These are phyloP conservation scores for Tetraselmis chui DNA, from an alignment of 139 green algal genomes.

Conservation along the genomic window DNA sequence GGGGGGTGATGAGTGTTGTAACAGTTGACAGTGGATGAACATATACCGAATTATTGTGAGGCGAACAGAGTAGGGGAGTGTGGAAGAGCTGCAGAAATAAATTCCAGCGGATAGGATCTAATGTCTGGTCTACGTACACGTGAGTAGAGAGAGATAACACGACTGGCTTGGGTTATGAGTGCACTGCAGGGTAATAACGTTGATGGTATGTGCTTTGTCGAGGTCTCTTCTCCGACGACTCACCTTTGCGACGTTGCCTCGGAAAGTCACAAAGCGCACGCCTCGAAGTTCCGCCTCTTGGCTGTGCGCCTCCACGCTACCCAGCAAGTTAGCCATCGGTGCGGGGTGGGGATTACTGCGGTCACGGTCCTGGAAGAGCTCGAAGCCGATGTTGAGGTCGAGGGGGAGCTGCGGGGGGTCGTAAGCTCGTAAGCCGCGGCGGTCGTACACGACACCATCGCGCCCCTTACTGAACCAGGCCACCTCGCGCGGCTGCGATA, in stretches of 20 bases:
- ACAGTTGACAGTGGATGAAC: no score
- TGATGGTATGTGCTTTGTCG: no score
- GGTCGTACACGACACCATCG: not conserved
- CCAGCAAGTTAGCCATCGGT: not conserved
- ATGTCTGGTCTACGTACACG: no score
- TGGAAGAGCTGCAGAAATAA: no score
- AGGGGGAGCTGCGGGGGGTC: constrained; percentile 5
- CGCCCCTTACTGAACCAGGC: not conserved
- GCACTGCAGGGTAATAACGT: no score
- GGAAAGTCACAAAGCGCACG: not conserved
- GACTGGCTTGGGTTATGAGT: no score
- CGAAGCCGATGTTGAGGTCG: constrained; percentile 15
- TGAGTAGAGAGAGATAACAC: no score
- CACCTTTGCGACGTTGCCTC: not conserved
- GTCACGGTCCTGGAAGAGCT: constrained; percentile 19
- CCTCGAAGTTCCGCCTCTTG: not conserved
- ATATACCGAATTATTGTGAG: no score
- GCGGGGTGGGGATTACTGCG: constrained; percentile 8
- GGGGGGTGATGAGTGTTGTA: no score
- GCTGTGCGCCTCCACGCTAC: not conserved
- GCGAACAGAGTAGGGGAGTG: no score
- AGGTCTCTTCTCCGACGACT: no score
- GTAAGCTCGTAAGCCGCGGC: not conserved
- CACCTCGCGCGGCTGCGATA: not conserved
- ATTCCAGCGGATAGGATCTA: no score